phyloP scores from a whole-genome alignment of 805 yeast genomes.

The Wickerhamiella vanderwaltii region DNA sequence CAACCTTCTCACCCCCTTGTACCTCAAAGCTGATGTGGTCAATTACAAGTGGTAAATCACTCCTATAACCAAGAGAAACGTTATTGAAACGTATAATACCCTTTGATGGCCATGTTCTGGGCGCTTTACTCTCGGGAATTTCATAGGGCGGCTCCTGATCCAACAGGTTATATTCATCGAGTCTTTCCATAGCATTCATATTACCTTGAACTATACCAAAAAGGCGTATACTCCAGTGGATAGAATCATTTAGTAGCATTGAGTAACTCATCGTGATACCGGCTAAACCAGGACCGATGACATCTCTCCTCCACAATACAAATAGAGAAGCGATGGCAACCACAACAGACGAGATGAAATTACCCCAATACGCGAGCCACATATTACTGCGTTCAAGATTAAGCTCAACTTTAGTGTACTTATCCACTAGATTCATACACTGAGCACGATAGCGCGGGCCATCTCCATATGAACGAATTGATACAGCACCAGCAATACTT shows the following conservation, averaged over 20 bases:
- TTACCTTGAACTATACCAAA: constrained; percentile 76
- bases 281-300: constrained; percentile 81
- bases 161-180: constrained; percentile 67
- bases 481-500: constrained; percentile 60
- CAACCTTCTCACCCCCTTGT: constrained; percentile 67
- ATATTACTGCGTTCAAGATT: constrained; percentile 68
- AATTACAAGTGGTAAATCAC: constrained; percentile 64
- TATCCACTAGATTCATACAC: constrained; percentile 37
- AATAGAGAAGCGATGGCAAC: constrained; percentile 64
- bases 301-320: constrained; percentile 53
- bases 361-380: constrained; percentile 70
- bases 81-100: constrained; percentile 59
- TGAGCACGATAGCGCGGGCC: constrained; percentile 49
- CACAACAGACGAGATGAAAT: constrained; percentile 63
- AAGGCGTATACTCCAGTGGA: constrained; percentile 85
- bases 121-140: constrained; percentile 55
- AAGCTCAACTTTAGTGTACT: constrained; percentile 33
- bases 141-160: constrained; percentile 71
- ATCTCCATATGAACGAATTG: constrained; percentile 66
- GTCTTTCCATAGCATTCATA: constrained; percentile 64
- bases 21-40: constrained; percentile 52
- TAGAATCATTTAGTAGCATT: constrained; percentile 71
- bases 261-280: constrained; percentile 47
- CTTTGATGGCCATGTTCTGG: constrained; percentile 53
- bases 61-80: constrained; percentile 70